These are phyloP conservation scores for Quillaja saponaria DNA, from an alignment of 306 rosid species.

Conservation along the genomic window DNA sequence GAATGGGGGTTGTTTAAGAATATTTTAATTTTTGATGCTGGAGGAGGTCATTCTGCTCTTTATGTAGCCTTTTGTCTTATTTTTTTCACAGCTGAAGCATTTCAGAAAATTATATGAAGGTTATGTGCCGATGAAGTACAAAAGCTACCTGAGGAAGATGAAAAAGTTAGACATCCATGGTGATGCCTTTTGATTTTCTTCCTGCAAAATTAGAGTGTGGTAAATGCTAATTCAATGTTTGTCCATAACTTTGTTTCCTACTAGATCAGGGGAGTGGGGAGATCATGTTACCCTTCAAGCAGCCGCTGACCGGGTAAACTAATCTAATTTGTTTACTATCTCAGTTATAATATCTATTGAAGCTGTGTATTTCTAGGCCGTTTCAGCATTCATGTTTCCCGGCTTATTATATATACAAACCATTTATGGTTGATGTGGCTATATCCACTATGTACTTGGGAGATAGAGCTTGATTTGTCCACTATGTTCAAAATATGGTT, in stretches of 20 bases:
- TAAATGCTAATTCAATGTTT: conserved; percentile 37
- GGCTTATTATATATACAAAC: too few species aligned
- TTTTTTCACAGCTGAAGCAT: conserved; percentile 68
- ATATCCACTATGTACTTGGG: too few species aligned
- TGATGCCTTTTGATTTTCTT: conserved; percentile 37
- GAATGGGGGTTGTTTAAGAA: conserved; percentile 11
- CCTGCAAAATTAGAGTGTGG: conserved; percentile 28
- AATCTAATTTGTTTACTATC: conserved; percentile 2
- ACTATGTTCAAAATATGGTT: too few species aligned
- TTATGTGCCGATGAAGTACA: conserved; percentile 87
- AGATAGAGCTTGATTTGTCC: too few species aligned
- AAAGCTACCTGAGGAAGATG: conserved; percentile 80
- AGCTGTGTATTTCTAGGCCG: too few species aligned
- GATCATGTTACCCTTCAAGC: conserved; percentile 97
- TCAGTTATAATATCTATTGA: too few species aligned
- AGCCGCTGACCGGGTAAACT: conserved; percentile 88
- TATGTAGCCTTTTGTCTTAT: too few species aligned
- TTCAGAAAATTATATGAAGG: conserved; percentile 74
- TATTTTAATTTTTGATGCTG: conserved; percentile 13
- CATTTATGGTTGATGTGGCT: too few species aligned
- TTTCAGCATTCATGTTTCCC: too few species aligned
- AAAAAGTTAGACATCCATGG: conserved; percentile 71
- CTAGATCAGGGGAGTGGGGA: conserved; percentile 99
- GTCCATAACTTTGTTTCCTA: conserved; percentile 31
- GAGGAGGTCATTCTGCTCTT: neutral